phyloP scores from a whole-genome alignment of 192 early-diverging fungal genomes.

The Pecoramyces ruminantium region DNA sequence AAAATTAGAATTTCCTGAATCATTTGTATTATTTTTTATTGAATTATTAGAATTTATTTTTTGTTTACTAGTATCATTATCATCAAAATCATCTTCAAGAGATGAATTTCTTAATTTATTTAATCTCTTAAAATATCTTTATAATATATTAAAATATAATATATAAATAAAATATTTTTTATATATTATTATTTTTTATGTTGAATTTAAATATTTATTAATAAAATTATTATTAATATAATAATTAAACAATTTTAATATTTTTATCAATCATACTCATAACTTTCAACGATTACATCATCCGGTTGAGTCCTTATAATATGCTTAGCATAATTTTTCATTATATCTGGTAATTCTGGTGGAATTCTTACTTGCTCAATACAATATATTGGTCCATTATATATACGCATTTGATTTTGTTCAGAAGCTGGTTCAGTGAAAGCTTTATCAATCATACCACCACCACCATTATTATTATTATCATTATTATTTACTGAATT shows the following conservation, averaged over 20 bases:
- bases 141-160: too few species aligned
- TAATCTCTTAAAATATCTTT: neutral
- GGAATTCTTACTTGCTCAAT: slow-evolving; percentile 35
- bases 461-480: neutral
- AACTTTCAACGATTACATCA: slow-evolving; percentile 15
- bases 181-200: too few species aligned
- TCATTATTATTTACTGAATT: too few species aligned
- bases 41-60: neutral
- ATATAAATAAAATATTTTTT: too few species aligned
- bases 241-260: too few species aligned
- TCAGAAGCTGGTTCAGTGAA: neutral
- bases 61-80: neutral
- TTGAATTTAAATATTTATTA: too few species aligned
- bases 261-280: neutral
- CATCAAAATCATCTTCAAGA: neutral
- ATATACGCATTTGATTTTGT: neutral
- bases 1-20: neutral
- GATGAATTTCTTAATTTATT: neutral
- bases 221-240: too few species aligned
- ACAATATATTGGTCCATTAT: slow-evolving; percentile 18
- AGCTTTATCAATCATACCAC: neutral
- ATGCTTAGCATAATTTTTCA: slow-evolving; percentile 32
- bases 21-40: too few species aligned
- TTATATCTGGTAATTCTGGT: slow-evolving; percentile 27
- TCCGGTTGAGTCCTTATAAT: slow-evolving; percentile 24